These are phyloP conservation scores for Geoglossum glabrum DNA, from an alignment of 495 filamentous ascomycete species.

Conservation along the genomic window DNA sequence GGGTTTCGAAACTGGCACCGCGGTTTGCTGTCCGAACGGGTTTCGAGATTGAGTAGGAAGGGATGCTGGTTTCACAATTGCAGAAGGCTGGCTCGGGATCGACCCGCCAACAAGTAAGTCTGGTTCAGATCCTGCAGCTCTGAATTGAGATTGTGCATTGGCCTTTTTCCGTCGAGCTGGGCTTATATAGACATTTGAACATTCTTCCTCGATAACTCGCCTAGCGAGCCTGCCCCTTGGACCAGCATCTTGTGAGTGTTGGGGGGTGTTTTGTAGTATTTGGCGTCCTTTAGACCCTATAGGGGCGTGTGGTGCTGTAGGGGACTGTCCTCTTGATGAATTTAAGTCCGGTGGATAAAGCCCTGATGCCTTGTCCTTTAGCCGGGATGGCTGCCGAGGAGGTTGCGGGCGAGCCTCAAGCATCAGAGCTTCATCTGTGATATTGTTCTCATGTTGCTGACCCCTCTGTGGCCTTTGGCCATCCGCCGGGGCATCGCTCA, in stretches of 20 bases:
- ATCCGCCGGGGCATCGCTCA: neutral
- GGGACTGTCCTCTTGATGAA: neutral
- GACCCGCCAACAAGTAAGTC: constrained; percentile 37
- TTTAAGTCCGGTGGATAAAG: neutral
- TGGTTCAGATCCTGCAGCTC: constrained; percentile 24
- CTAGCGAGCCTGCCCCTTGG: constrained; percentile 41
- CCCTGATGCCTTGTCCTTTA: neutral
- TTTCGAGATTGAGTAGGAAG: constrained; percentile 14
- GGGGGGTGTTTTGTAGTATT: constrained; percentile 7
- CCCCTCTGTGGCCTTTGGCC: neutral
- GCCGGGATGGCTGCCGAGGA: neutral
- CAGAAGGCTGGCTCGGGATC: constrained; percentile 1
- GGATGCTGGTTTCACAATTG: constrained; percentile 13
- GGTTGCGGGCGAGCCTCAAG: constrained; percentile 35
- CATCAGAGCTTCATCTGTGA: constrained; percentile 83
- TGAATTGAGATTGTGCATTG: constrained; percentile 20
- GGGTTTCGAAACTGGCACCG: constrained; percentile 3
- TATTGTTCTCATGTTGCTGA: constrained; percentile 10
- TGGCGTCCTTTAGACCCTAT: neutral
- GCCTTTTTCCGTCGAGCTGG: constrained; percentile 62
- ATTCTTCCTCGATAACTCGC: constrained; percentile 60
- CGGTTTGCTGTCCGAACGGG: constrained; percentile 11
- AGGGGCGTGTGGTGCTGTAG: neutral
- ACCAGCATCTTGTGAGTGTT: constrained; percentile 24
- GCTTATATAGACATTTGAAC: constrained; percentile 70